phyloP scores from a whole-genome alignment of 345 rosid genomes.

The Gossypium longicalyx region DNA sequence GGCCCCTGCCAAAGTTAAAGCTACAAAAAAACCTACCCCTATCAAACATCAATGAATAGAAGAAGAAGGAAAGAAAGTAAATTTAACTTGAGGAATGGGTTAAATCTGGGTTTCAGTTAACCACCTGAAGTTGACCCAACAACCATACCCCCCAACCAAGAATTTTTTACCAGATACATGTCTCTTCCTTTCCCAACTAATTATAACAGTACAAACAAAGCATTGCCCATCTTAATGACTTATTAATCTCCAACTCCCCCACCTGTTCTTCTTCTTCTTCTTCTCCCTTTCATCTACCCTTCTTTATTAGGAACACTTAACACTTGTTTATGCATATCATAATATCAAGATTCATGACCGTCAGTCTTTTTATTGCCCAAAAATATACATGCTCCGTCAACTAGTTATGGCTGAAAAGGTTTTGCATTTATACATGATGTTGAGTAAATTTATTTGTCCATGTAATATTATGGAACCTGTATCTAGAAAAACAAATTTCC shows the following conservation, averaged over 20 bases:
- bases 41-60: too few relatives aligned
- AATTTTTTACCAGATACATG: background rate
- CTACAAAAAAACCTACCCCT: slow-evolving; percentile 16
- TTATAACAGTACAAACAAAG: slow-evolving; percentile 8
- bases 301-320: background rate
- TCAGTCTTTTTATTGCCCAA: too few relatives aligned
- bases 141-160: slow-evolving; percentile 12
- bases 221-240: background rate
- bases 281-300: background rate
- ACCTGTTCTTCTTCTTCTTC: background rate
- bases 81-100: slow-evolving; percentile 6
- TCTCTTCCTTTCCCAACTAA: slow-evolving; percentile 24
- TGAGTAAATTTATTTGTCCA: too few relatives aligned
- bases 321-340: too few relatives aligned
- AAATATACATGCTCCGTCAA: too few relatives aligned
- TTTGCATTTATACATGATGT: too few relatives aligned
- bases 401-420: too few relatives aligned
- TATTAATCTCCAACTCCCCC: background rate
- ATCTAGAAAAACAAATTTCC: too few relatives aligned
- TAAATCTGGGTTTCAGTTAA: slow-evolving; percentile 33
- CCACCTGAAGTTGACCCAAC: slow-evolving; percentile 54
- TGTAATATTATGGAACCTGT: too few relatives aligned
- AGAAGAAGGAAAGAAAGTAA: too few relatives aligned
- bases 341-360: too few relatives aligned
- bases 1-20: slow-evolving; percentile 5